Evolutionary conservation across 1,139 yeast species (phyloP).

Genomic region (Geotrichum histeridarum): DNA sequence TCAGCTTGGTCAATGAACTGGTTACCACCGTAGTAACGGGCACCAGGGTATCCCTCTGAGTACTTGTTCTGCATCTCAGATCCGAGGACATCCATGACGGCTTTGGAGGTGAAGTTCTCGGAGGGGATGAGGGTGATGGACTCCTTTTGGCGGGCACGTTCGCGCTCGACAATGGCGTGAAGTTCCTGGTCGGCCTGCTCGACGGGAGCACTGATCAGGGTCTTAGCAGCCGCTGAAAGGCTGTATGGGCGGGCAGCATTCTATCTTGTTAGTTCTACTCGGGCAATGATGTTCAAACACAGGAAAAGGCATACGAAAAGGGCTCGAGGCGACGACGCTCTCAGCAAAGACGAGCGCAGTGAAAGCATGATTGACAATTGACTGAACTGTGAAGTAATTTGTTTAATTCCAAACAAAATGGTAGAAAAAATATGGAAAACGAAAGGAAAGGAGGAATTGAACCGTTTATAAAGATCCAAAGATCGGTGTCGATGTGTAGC

Average conservation of each 20-base stretch:
- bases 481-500: no score
- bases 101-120: slow-evolving; percentile 89
- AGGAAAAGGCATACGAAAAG: slow-evolving; percentile 4
- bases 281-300: not conserved
- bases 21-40: slow-evolving; percentile 95
- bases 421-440: no score
- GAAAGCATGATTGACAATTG: slow-evolving; percentile 8
- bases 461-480: no score
- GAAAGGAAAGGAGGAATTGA: no score
- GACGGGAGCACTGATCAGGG: slow-evolving; percentile 24
- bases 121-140: slow-evolving; percentile 90
- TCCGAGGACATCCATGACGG: slow-evolving; percentile 90
- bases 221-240: slow-evolving; percentile 8
- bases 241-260: slow-evolving; percentile 11
- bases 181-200: slow-evolving; percentile 41
- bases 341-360: slow-evolving; percentile 10
- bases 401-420: no score
- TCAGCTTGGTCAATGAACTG: slow-evolving; percentile 91
- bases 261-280: not conserved
- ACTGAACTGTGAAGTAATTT: no score
- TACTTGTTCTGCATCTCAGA: slow-evolving; percentile 97
- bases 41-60: slow-evolving; percentile 98
- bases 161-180: slow-evolving; percentile 65
- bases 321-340: slow-evolving; percentile 7
- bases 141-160: slow-evolving; percentile 77